Evolutionary conservation across 2,329 filamentous ascomycete species (phyloP).

Genomic region (Dactylellina haptotyla): DNA sequence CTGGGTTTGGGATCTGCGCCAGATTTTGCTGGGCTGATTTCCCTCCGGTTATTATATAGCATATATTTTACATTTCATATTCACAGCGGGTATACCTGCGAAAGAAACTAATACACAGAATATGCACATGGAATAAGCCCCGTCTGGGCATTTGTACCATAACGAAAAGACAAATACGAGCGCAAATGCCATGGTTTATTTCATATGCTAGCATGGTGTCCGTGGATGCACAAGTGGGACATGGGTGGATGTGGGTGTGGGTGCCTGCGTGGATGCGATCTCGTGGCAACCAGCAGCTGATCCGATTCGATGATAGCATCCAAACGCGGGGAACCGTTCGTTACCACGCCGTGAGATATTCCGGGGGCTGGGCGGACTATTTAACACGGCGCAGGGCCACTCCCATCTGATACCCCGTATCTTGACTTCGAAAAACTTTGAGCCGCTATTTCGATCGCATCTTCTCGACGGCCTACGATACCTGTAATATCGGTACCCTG

Average conservation of each 20-base stretch:
- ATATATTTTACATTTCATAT: background rate
- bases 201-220: background rate
- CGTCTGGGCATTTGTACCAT: too few species aligned
- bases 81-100: too few species aligned
- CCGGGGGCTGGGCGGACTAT: conserved; percentile 11
- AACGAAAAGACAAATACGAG: too few species aligned
- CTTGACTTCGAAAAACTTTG: background rate
- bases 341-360: background rate
- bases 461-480: too few species aligned
- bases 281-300: conserved; percentile 49
- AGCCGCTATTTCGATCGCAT: background rate
- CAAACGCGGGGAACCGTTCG: conserved; percentile 31
- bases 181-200: too few species aligned
- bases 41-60: background rate
- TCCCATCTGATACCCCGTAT: background rate
- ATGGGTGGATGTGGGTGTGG: background rate
- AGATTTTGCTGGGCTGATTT: background rate
- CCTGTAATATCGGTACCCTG: too few species aligned
- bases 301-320: conserved; percentile 37
- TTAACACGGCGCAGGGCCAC: background rate
- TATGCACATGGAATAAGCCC: too few species aligned
- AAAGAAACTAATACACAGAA: too few species aligned
- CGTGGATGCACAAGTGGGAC: background rate
- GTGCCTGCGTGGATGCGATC: conserved; percentile 17
- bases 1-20: background rate